These are phyloP conservation scores for Acephala macrosclerotiorum DNA, from an alignment of 2,329 filamentous ascomycete genomes.

Conservation along the genomic window DNA sequence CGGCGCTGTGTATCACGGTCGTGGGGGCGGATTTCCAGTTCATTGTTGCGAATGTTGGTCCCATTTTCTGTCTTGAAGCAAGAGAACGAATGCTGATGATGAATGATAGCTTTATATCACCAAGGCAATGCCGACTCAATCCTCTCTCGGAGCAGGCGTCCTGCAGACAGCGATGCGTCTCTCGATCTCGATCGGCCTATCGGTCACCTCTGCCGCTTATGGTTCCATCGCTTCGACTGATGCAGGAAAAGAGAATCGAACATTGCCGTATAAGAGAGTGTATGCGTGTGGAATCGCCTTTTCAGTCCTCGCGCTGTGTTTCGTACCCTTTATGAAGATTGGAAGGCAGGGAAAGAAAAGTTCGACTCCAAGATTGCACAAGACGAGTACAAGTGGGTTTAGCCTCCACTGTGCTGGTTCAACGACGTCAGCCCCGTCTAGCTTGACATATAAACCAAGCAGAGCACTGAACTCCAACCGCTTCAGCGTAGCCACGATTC, in stretches of 20 bases:
- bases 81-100: neutral
- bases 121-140: constrained; percentile 62
- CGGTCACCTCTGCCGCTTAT: constrained; percentile 68
- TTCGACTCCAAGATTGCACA: neutral
- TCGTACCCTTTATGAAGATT: constrained; percentile 60
- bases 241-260: constrained; percentile 51
- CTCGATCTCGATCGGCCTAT: constrained; percentile 61
- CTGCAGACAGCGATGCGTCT: constrained; percentile 67
- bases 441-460: neutral
- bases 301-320: constrained; percentile 51
- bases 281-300: constrained; percentile 58
- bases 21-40: constrained; percentile 74
- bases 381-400: neutral
- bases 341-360: constrained; percentile 54
- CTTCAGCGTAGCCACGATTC: neutral
- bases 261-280: constrained; percentile 56
- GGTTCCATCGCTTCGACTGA: constrained; percentile 22
- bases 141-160: constrained; percentile 71
- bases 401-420: neutral
- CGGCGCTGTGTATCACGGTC: constrained; percentile 65
- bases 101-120: constrained; percentile 69
- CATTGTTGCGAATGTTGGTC: constrained; percentile 70
- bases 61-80: neutral
- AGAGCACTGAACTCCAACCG: neutral
- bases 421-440: neutral